Evolutionary conservation across 106 monocot species (phyloP).

Genomic region (Dioscorea alata): DNA sequence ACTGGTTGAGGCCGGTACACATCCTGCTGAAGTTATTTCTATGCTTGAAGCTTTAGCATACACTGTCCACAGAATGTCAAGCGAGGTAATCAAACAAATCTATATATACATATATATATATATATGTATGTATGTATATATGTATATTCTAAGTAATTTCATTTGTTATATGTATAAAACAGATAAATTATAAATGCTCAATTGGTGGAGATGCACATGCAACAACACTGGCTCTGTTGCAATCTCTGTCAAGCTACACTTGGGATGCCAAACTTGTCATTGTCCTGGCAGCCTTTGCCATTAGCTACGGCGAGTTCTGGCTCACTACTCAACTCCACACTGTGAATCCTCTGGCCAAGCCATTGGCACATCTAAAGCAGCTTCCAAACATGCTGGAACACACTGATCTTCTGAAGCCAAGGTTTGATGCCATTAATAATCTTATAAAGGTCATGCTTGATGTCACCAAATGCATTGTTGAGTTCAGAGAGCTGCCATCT

Average conservation of each 20-base stretch:
- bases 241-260: slow-evolving; percentile 32
- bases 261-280: slow-evolving; percentile 73
- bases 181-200: slow-evolving; percentile 55
- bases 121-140: too few relatives aligned
- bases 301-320: slow-evolving; percentile 67
- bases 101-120: too few relatives aligned
- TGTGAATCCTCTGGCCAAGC: slow-evolving; percentile 59
- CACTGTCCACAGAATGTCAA: slow-evolving; percentile 62
- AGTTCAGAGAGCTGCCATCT: slow-evolving; percentile 59
- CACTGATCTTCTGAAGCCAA: slow-evolving; percentile 43
- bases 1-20: slow-evolving; percentile 23
- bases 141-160: too few relatives aligned
- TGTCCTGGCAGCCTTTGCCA: slow-evolving; percentile 57
- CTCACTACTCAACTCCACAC: slow-evolving; percentile 58
- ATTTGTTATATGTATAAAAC: background rate
- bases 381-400: slow-evolving; percentile 57
- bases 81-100: slow-evolving; percentile 37
- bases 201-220: slow-evolving; percentile 47
- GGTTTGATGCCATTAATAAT: slow-evolving; percentile 58
- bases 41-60: slow-evolving; percentile 52
- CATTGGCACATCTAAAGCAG: slow-evolving; percentile 49
- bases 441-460: slow-evolving; percentile 52
- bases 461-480: slow-evolving; percentile 59
- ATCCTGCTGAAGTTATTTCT: slow-evolving; percentile 2
- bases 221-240: slow-evolving; percentile 35